These are phyloP conservation scores for Jimgerdemannia lactiflua DNA, from an alignment of 192 early-diverging fungal genomes.

Conservation along the genomic window DNA sequence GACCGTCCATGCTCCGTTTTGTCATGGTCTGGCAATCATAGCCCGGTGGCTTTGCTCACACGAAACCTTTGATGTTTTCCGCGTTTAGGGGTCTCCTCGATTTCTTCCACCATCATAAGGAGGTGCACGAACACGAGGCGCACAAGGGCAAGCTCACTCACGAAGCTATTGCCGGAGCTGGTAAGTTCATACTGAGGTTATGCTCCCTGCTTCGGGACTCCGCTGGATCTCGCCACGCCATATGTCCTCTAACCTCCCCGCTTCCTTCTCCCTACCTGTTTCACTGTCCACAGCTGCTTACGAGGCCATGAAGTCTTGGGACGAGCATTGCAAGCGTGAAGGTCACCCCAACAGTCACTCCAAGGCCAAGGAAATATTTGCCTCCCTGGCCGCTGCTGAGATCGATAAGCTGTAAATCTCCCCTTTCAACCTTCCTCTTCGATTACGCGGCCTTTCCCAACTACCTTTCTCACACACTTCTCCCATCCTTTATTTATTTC, in stretches of 20 bases:
- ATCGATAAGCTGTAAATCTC: constrained; percentile 30
- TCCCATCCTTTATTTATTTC: not conserved
- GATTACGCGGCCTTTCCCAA: not conserved
- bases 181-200: constrained; percentile 22
- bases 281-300: constrained; percentile 13
- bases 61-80: no score
- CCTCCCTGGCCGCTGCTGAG: constrained; percentile 32
- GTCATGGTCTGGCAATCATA: no score
- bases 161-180: constrained; percentile 37
- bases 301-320: constrained; percentile 29
- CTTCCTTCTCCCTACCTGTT: no score
- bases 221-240: no score
- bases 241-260: no score
- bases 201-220: no score
- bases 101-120: constrained; percentile 15
- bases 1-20: no score
- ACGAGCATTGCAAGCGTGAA: constrained; percentile 18
- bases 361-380: constrained; percentile 35
- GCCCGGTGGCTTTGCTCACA: no score
- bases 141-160: constrained; percentile 31
- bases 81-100: constrained; percentile 23
- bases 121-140: constrained; percentile 20
- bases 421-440: no score
- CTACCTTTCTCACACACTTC: no score
- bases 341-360: constrained; percentile 30